Conservation (phyloP, 2,329 filamentous ascomycete genomes). For the Talaromyces sp. region DNA sequence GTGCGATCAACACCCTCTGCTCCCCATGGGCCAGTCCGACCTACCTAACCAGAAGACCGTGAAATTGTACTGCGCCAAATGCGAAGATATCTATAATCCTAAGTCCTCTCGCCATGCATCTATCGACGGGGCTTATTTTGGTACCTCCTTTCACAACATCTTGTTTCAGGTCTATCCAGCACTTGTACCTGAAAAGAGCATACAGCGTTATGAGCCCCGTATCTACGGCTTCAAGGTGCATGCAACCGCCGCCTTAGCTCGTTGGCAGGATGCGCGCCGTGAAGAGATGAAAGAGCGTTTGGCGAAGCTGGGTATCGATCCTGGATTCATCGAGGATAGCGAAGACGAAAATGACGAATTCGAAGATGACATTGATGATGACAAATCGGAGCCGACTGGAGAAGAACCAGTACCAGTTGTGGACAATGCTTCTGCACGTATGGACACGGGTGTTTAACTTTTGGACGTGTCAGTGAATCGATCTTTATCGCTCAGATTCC, state of each 20-base stretch:
- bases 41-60: constrained; percentile 82
- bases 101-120: constrained; percentile 93
- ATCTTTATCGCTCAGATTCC: neutral
- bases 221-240: constrained; percentile 97
- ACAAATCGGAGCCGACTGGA: constrained; percentile 16
- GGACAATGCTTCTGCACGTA: constrained; percentile 34
- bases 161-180: constrained; percentile 97
- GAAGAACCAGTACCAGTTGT: constrained; percentile 27
- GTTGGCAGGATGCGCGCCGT: constrained; percentile 83
- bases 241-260: constrained; percentile 76
- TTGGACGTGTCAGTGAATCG: neutral
- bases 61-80: constrained; percentile 94
- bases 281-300: constrained; percentile 80
- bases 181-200: constrained; percentile 79
- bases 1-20: constrained; percentile 86
- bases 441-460: constrained; percentile 32
- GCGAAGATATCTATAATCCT: constrained; percentile 98
- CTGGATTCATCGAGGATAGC: constrained; percentile 70
- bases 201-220: constrained; percentile 80
- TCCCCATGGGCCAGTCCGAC: constrained; percentile 93
- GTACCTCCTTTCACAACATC: constrained; percentile 97
- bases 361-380: constrained; percentile 34
- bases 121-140: constrained; percentile 97
- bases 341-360: constrained; percentile 58
- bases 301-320: constrained; percentile 65